Evolutionary conservation across 2,329 filamentous ascomycete species (phyloP).

Genomic region (Clonostachys sp.): DNA sequence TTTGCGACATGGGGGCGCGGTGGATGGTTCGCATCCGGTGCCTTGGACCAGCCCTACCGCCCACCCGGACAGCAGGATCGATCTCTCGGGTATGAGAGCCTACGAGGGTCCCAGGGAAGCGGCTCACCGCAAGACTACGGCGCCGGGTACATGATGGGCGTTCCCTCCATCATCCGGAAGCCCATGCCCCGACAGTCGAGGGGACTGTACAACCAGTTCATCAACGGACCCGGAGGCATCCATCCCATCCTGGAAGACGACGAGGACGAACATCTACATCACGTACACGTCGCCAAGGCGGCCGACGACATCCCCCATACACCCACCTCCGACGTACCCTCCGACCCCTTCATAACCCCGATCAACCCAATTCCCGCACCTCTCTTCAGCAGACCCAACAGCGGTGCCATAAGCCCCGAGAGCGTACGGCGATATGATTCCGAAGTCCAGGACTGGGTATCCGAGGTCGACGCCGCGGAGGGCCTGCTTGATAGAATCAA

Average conservation of each 20-base stretch:
- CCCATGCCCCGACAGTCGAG: constrained; percentile 15
- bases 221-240: constrained; percentile 29
- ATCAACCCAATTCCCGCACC: constrained; percentile 10
- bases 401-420: constrained; percentile 26
- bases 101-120: constrained; percentile 32
- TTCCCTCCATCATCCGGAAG: constrained; percentile 12
- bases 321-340: constrained; percentile 27
- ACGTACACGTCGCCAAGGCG: neutral
- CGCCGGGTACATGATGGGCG: constrained; percentile 22
- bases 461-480: constrained; percentile 50
- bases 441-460: constrained; percentile 55
- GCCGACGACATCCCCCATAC: constrained; percentile 19
- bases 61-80: constrained; percentile 17
- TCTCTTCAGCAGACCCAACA: constrained; percentile 21
- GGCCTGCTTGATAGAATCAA: constrained; percentile 42
- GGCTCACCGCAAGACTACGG: constrained; percentile 14
- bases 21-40: constrained; percentile 40
- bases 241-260: constrained; percentile 57
- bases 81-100: constrained; percentile 44
- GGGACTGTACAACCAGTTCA: neutral
- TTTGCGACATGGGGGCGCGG: constrained; percentile 17
- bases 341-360: constrained; percentile 49
- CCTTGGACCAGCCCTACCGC: constrained; percentile 28
- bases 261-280: constrained; percentile 39
- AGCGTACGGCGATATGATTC: constrained; percentile 29